Base-by-base conservation (phyloP, 768 basidiomycete genomes). In the Galerina marginata region DNA sequence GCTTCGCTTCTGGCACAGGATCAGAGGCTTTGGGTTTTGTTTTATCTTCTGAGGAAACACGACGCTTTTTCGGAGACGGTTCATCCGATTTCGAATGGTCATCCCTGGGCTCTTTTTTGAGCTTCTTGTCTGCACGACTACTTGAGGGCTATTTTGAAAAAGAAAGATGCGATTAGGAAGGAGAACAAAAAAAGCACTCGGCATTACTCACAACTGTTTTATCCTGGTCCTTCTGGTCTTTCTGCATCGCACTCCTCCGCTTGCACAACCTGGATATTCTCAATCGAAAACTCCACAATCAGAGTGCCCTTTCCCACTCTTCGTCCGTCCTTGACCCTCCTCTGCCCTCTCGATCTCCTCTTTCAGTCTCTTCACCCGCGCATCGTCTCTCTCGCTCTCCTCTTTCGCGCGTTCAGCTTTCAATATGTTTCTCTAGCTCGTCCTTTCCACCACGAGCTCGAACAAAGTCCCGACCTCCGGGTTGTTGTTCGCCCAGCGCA, bases 401-500 rank as follows among this genome's bases (percentile, higher is more conserved):
- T 80, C 80, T 67, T 87, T 86, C 64, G 89, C 73, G 65, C 85
- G 82, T 70, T 86, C 85, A 47, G 86, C 71, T 71, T 86, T 84
- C 54, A 88, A 55, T 55, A 88, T 73, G 57, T 86, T 86, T 61
- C n/a, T 81, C 71, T 56, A 85, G 74, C 70, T 97, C 95, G 51
- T 90, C 89, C 67, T 87, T 87, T 88, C 89, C 91, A 94, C 97
- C 96, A 95, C 91, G 93, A 95, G 54, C n/a, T 79, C 79, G 68
- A 95, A 87, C 58, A 98, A 75, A 5, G 71, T 65, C 1, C 80
- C 83, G 0, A 91, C 82, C 3, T 81, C 84, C 0, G 84, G 75
- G 70, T 97, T 96, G 70, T 94, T 95, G 77, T 99, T 99, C 26
- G 92, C 90, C 93, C 93, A 99, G 37, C 97, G 84, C 46, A 99